Base-by-base conservation (phyloP, 192 early-diverging fungal species). In the Cetraspora pellucida region DNA sequence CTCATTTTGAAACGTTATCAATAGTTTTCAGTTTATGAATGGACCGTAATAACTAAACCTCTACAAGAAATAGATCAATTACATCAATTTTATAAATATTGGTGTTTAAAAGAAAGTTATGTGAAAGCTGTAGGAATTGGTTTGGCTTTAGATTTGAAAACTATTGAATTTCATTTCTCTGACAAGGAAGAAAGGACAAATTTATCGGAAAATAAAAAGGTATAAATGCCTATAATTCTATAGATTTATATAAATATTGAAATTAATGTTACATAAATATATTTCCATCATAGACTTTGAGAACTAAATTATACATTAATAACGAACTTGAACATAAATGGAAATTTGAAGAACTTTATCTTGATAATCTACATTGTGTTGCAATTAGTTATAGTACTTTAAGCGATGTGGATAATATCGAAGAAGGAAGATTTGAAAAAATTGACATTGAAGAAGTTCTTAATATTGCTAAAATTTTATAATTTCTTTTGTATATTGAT, bases 91-190 rank as follows among this genome's bases (percentile, higher is more conserved):
- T 82, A 84, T 58, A 70, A 78, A 59, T 64, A 83, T 46, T 90
- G 89, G 89, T 86, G 82, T 57, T 78, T 90, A 50, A 90, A 90
- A 72, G 89, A 90, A 74, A 85, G 86, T 65, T 80, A 84, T 23
- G 82, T 86, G 47, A 90, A 90, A 77, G 86, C 87, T 27, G 27
- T 90, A n/a, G 89, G 87, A 11, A 59, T 88, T 21, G 86, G 89
- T 10, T 78, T 88, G 37, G 78, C 81, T 23, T 77, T 85, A 57
- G 80, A 86, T 54, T 80, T 90, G 10, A 75, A 75, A 67, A 67
- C 79, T 43, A 70, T 87, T 43, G 85, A 87, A 54, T 89, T 89
- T 75, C 44, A 61, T 9, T 68, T 84, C 7, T 57, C 72, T 8
- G 52, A 80, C 6, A 64, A 75, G 23, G 78, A 78, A 21, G 64